Conservation (phyloP, 768 basidiomycete species). For the Calocybe cyanea region DNA sequence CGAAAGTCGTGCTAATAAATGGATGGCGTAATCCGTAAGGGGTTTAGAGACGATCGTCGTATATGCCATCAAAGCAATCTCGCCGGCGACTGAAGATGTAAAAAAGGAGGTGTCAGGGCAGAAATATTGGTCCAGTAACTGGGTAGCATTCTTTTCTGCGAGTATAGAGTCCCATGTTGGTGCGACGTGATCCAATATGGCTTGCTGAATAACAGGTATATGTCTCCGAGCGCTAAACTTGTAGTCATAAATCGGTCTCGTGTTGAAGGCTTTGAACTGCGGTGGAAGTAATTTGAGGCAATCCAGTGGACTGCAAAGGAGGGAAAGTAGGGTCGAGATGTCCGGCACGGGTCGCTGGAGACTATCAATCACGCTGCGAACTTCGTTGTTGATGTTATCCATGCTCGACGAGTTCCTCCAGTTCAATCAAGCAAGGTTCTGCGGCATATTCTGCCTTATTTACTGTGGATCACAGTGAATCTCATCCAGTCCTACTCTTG, state of each 20-base stretch:
- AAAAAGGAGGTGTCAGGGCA: conserved; percentile 61
- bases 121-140: conserved; percentile 66
- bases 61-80: conserved; percentile 59
- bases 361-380: conserved; percentile 38
- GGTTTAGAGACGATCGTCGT: conserved; percentile 54
- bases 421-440: too few species aligned
- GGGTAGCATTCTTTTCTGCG: conserved; percentile 39
- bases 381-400: conserved; percentile 16
- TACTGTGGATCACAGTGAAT: too few species aligned
- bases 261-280: conserved; percentile 42
- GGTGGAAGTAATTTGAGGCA: conserved; percentile 57
- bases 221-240: conserved; percentile 34
- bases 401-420: too few species aligned
- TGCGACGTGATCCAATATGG: conserved; percentile 57
- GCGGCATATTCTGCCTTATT: too few species aligned
- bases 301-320: conserved; percentile 59
- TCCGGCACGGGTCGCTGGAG: conserved; percentile 48
- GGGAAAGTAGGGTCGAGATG: conserved; percentile 45
- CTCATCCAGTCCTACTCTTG: too few species aligned
- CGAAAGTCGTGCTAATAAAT: conserved; percentile 50
- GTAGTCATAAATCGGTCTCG: conserved; percentile 29
- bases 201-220: conserved; percentile 58
- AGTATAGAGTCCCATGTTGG: conserved; percentile 67
- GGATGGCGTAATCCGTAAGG: conserved; percentile 45
- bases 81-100: conserved; percentile 44